phyloP scores from a whole-genome alignment of 257 asterid species.

The Misopates orontium region DNA sequence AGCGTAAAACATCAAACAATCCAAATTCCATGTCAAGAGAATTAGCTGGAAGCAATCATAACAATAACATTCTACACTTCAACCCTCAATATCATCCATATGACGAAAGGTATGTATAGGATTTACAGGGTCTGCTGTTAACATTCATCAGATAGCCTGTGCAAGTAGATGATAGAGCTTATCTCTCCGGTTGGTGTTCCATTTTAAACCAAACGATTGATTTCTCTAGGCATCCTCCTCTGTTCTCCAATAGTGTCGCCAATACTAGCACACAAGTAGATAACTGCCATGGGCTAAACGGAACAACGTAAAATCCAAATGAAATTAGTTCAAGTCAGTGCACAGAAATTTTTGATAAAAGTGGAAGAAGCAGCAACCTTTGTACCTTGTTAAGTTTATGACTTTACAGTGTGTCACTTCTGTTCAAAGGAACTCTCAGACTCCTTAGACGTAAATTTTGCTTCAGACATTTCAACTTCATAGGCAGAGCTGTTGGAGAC shows the following conservation, averaged over 20 bases:
- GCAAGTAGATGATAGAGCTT: neutral
- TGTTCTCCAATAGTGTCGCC: neutral
- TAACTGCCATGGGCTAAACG: too few relatives aligned
- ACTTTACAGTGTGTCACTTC: conserved; percentile 25
- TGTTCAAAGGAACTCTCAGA: conserved; percentile 39
- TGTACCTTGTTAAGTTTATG: conserved; percentile 38
- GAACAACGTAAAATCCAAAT: conserved; percentile 1
- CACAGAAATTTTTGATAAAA: conserved; percentile 12
- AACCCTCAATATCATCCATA: too few relatives aligned
- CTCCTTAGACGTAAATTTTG: conserved; percentile 43
- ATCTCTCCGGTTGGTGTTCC: neutral
- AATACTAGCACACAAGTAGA: too few relatives aligned
- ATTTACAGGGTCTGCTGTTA: neutral
- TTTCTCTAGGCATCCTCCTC: neutral
- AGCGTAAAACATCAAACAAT: neutral
- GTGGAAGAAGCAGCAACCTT: conserved; percentile 22
- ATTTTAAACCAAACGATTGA: neutral
- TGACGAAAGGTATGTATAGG: too few relatives aligned
- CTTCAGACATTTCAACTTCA: conserved; percentile 94
- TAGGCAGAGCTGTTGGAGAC: conserved; percentile 38
- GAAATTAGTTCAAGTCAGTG: conserved; percentile 15
- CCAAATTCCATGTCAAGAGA: neutral
- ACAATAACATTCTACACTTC: too few relatives aligned
- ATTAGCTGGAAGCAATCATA: neutral
- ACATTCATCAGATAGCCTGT: too few relatives aligned